Conservation (phyloP, 2,329 filamentous ascomycete species). For the Parascedosporium putredinis region DNA sequence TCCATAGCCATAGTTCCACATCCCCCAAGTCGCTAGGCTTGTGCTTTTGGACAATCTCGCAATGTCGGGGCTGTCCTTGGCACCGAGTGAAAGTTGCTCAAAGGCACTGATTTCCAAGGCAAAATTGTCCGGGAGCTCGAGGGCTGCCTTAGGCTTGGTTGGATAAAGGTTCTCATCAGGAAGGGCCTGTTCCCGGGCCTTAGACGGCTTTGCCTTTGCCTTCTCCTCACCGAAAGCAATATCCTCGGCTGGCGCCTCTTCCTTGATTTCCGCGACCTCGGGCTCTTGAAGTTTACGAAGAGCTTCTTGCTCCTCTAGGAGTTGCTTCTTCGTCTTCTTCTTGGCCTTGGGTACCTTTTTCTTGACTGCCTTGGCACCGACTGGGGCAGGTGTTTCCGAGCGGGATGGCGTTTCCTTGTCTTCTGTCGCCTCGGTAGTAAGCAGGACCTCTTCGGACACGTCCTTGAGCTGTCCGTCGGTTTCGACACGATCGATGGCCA, state of each 20-base stretch:
- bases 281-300: conserved; percentile 45
- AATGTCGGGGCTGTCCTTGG: conserved; percentile 38
- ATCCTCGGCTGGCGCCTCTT: conserved; percentile 15
- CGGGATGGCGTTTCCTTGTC: conserved; percentile 35
- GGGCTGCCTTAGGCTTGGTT: conserved; percentile 33
- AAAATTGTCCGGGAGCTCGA: conserved; percentile 34
- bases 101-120: conserved; percentile 35
- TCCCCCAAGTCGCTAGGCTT: conserved; percentile 32
- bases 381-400: conserved; percentile 35
- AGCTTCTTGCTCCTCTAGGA: conserved; percentile 57
- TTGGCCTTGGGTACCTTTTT: conserved; percentile 49
- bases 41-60: conserved; percentile 38
- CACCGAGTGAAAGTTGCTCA: conserved; percentile 30
- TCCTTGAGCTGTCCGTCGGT: conserved; percentile 38
- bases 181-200: conserved; percentile 20
- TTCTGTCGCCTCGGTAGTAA: conserved; percentile 34
- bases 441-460: conserved; percentile 12
- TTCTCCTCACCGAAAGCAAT: conserved; percentile 15
- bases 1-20: conserved; percentile 47
- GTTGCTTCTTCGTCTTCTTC: conserved; percentile 70
- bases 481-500: conserved; percentile 30
- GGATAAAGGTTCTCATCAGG: conserved; percentile 38
- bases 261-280: conserved; percentile 21
- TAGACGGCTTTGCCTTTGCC: conserved; percentile 12
- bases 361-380: conserved; percentile 38